Evolutionary conservation across 192 early-diverging fungal genomes (phyloP), one percentile per base, ranked within the genome.

Genomic region (Gaertneriomyces semiglobifer): DNA sequence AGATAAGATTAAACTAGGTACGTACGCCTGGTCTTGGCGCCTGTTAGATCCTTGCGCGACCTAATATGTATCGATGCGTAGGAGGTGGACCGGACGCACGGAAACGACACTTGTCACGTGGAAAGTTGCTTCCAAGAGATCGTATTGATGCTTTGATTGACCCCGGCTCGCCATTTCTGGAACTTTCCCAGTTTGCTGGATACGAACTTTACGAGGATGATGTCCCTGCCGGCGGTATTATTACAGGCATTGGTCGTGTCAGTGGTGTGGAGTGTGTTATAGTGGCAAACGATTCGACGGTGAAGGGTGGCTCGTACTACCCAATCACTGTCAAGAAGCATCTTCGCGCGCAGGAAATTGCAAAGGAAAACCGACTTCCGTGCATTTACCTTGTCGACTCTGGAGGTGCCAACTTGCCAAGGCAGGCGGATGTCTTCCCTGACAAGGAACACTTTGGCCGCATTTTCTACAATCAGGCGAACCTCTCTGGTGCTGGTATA

Each of bases 301-400:
- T 98, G 59, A 98, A 98, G 80, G 96, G 96, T 70, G 96, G 96
- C 60, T 90, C 93, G 48, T 98, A 98, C 79, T 98, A 93, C 68
- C 96, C 96, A 62, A 77, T 71, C 25, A 81, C 79, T 63, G 95
- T 96, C 53, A 95, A 95, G 81, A 98, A 98, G 84, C 95, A 98
- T 74, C 76, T 98, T 65, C 86, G 95, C 18, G 95, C 95, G 20
- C 95, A 98, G 79, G 95, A 98, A 74, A 92, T 98, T 65, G 95
- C 94, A 12, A 81, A 77, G 58, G 94, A 96, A 77, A 98, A 98
- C 84, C 71, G 79, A 14, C 78, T 98, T 54, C 95, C 95, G 44
- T 98, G 94, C 75, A 89, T 98, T 63, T 98, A 96, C 70, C 79
- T 95, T 14, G 95, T 98, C 56, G 93, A 96, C 71, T 92, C 90